Conservation (phyloP, 768 basidiomycete species). For the Pleurotus eryngii region DNA sequence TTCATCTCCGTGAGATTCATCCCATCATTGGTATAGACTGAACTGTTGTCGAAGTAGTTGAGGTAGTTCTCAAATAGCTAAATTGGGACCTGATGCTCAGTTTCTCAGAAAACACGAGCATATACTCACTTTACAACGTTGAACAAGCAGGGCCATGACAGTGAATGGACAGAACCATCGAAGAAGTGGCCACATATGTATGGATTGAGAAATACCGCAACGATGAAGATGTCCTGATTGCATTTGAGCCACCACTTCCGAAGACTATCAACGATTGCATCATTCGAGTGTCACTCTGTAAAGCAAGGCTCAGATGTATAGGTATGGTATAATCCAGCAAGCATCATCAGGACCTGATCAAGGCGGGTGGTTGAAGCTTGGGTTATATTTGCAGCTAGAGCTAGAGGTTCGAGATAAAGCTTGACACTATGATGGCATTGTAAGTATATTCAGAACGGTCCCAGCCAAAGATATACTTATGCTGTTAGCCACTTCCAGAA, state of each 20-base stretch:
- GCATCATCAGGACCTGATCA: slow-evolving; percentile 7
- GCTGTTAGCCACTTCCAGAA: slow-evolving; percentile 28
- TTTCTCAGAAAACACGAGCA: slow-evolving; percentile 8
- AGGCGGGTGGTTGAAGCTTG: slow-evolving; percentile 9
- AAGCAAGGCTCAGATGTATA: too few species aligned
- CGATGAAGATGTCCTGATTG: slow-evolving; percentile 23
- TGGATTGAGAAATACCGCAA: slow-evolving; percentile 7
- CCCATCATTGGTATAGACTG: slow-evolving; percentile 6
- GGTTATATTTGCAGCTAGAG: slow-evolving; percentile 14
- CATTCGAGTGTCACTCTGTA: too few species aligned
- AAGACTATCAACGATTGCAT: slow-evolving; percentile 16
- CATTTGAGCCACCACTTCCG: slow-evolving; percentile 17
- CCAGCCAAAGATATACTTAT: slow-evolving; percentile 12
- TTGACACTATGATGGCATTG: slow-evolving; percentile 10
- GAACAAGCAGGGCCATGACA: slow-evolving; percentile 4
- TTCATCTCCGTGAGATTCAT: slow-evolving; percentile 11
- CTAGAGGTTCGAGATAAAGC: slow-evolving; percentile 17
- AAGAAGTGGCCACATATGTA: not conserved
- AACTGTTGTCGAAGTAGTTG: not conserved
- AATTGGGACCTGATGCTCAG: slow-evolving; percentile 8
- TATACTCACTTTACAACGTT: slow-evolving; percentile 10
- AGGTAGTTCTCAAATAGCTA: slow-evolving; percentile 10
- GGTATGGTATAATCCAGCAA: not conserved
- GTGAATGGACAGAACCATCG: not conserved
- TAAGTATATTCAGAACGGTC: slow-evolving; percentile 2